phyloP scores from a whole-genome alignment of 192 early-diverging fungal species.

The Rhizophagus sp. region DNA sequence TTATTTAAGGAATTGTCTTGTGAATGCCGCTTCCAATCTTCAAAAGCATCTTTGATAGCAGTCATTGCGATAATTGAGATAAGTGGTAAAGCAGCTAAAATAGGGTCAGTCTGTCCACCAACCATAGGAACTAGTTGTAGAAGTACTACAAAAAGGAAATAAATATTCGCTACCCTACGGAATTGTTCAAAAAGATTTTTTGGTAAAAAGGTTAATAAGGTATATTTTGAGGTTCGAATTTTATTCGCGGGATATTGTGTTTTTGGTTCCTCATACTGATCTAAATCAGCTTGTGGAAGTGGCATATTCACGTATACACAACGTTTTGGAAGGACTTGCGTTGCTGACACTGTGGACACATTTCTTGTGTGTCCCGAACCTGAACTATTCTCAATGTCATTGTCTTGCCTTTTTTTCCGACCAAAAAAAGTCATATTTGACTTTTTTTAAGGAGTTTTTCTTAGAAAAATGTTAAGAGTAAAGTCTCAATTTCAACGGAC shows the following conservation, averaged over 20 bases:
- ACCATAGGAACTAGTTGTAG: conserved; percentile 68
- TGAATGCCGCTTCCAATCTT: conserved; percentile 86
- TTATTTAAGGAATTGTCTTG: conserved; percentile 84
- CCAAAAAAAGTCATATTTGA: neutral
- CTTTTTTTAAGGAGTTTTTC: neutral
- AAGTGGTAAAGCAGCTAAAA: conserved; percentile 80
- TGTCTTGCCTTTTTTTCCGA: neutral
- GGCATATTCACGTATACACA: conserved; percentile 43
- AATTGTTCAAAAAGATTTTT: conserved; percentile 98
- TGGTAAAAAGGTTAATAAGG: conserved; percentile 84
- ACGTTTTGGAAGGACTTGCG: conserved; percentile 35
- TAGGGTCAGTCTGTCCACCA: conserved; percentile 63
- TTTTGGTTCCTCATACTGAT: conserved; percentile 34
- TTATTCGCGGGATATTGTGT: conserved; percentile 63
- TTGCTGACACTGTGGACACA: conserved; percentile 35
- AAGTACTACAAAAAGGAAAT: conserved; percentile 88
- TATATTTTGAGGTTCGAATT: conserved; percentile 90
- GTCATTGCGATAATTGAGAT: conserved; percentile 78
- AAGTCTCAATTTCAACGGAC: neutral
- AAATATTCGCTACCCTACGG: conserved; percentile 91
- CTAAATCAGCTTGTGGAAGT: conserved; percentile 27
- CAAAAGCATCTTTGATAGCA: conserved; percentile 86
- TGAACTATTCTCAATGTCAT: neutral
- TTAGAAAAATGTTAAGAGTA: neutral
- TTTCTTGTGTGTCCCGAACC: neutral